Percentiles rank a stretch among this genome's conserved stretches.
phyloP scores from a whole-genome alignment of 2,329 filamentous ascomycete species.

The Stachybotrys elegans region DNA sequence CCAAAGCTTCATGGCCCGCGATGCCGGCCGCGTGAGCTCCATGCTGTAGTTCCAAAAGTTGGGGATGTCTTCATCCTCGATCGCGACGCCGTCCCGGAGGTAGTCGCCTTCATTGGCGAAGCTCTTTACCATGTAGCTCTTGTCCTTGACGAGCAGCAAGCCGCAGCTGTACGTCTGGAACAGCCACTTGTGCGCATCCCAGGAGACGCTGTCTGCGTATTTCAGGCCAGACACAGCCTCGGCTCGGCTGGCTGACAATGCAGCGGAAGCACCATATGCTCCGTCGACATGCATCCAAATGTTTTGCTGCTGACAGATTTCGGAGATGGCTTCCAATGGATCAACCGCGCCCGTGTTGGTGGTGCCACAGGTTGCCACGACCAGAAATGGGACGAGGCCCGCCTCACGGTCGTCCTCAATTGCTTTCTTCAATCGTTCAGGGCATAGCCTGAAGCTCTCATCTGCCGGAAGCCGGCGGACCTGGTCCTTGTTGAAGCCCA shows the following conservation, averaged over 20 bases:
- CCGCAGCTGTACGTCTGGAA: conserved; percentile 20
- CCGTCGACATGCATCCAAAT: conserved; percentile 19
- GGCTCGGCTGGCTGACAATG: conserved; percentile 11
- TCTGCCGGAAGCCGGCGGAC: conserved; percentile 8
- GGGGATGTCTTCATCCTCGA: conserved; percentile 16
- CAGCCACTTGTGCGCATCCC: conserved; percentile 22
- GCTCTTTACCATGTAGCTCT: conserved; percentile 12
- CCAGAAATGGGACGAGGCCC: conserved; percentile 10
- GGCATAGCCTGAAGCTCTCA: conserved; percentile 5
- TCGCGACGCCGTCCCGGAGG: conserved; percentile 14
- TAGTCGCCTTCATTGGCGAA: conserved; percentile 18
- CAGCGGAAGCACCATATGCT: conserved; percentile 17
- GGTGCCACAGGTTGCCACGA: conserved; percentile 10
- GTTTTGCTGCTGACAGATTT: conserved; percentile 6
- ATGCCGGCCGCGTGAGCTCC: conserved; percentile 16
- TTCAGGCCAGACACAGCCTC: conserved; percentile 8
- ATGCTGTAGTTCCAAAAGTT: conserved; percentile 21
- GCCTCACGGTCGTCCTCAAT: conserved; percentile 6
- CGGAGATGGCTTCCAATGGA: conserved; percentile 7
- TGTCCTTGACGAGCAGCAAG: conserved; percentile 14
- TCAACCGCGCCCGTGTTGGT: conserved; percentile 12
- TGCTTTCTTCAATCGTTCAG: conserved; percentile 1
- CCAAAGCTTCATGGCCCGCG: conserved; percentile 19
- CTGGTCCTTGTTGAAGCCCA: conserved; percentile 8
- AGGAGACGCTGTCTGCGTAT: conserved; percentile 17